These are phyloP conservation scores for Blastobotrys chiropterorum DNA, from an alignment of 805 yeast species.

Conservation along the genomic window DNA sequence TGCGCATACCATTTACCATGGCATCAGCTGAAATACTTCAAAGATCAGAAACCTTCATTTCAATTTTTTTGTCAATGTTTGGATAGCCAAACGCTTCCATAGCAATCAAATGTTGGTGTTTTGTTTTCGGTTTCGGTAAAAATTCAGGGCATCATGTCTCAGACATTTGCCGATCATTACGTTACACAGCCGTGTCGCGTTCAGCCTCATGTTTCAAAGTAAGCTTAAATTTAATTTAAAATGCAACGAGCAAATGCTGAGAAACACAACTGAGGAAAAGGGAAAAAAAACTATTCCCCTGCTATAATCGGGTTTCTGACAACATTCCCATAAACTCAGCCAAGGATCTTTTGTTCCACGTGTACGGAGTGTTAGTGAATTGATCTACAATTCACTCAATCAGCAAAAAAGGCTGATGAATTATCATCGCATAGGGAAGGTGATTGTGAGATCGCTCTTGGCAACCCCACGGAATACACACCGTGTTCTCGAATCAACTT, in stretches of 20 bases:
- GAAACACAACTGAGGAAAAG: too few species aligned
- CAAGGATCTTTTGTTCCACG: neutral
- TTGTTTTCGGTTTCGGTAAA: neutral
- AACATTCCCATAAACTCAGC: too few species aligned
- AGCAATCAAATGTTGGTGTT: neutral
- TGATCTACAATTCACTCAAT: neutral
- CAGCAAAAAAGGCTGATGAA: neutral
- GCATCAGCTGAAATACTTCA: too few species aligned
- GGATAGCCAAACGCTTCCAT: neutral
- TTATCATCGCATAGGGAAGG: neutral
- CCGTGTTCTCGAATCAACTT: neutral
- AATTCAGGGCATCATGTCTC: neutral
- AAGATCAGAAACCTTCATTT: too few species aligned
- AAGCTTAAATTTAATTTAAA: neutral
- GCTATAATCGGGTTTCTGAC: too few species aligned
- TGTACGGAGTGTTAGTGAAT: neutral
- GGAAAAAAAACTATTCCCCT: too few species aligned
- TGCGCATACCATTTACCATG: too few species aligned
- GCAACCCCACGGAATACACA: neutral
- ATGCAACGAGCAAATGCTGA: too few species aligned
- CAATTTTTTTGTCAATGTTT: too few species aligned
- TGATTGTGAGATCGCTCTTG: neutral
- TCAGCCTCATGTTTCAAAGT: neutral
- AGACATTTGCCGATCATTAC: neutral
- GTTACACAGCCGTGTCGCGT: neutral